phyloP scores from a whole-genome alignment of 768 basidiomycete genomes.

The Dioszegia hungarica region DNA sequence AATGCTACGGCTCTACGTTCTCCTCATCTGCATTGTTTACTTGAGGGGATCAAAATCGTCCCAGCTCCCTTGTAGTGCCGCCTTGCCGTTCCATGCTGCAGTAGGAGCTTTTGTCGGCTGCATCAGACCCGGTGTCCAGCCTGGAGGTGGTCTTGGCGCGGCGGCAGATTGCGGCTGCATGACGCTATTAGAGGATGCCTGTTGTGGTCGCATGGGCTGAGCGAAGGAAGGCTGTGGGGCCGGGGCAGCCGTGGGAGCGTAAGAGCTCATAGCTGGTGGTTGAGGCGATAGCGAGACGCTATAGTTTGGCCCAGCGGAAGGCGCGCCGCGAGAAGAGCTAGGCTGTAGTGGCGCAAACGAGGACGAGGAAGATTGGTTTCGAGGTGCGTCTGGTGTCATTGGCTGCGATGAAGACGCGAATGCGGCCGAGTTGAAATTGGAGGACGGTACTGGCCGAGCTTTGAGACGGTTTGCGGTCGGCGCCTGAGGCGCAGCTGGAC shows the following conservation, averaged over 20 bases:
- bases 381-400: not conserved
- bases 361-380: not conserved
- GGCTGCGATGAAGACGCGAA: constrained; percentile 16
- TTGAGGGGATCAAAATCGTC: constrained; percentile 47
- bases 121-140: constrained; percentile 40
- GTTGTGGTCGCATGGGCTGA: not conserved
- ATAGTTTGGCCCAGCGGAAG: constrained; percentile 35
- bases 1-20: not conserved
- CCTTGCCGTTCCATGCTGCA: constrained; percentile 7
- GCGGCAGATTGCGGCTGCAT: constrained; percentile 6
- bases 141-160: constrained; percentile 33
- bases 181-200: not conserved
- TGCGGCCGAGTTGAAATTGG: constrained; percentile 39
- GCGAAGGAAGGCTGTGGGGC: not conserved
- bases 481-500: constrained; percentile 1
- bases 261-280: not conserved
- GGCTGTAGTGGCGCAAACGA: constrained; percentile 19
- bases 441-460: constrained; percentile 39
- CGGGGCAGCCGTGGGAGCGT: not conserved
- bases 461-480: constrained; percentile 21
- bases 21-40: constrained; percentile 1
- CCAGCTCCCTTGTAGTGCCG: constrained; percentile 31
- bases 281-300: constrained; percentile 40
- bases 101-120: constrained; percentile 34
- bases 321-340: not conserved